Base-by-base conservation (phyloP, 2,329 filamentous ascomycete species). In the Fusarium caatingaense region DNA sequence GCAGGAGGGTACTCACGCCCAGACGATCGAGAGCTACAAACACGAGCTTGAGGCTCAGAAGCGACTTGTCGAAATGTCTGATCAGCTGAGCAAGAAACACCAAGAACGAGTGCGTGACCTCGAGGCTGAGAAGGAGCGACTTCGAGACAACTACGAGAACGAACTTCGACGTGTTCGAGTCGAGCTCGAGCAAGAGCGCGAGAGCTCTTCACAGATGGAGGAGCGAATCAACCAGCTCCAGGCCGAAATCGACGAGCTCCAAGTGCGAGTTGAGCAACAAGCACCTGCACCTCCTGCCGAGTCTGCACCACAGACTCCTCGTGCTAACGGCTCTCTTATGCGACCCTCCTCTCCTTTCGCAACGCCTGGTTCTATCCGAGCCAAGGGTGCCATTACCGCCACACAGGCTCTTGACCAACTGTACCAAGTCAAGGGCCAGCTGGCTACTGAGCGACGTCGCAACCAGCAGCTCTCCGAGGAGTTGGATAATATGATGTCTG, bases 21-120 rank as follows among this genome's bases (percentile, higher is more conserved):
- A 92, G 56, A 90, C 90, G n/a, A 91, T 97, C 66, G 92, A 98
- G 77, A 91, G 91, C 65, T 97, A 96, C 84, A 90, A 91, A 73
- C 90, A 94, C 59, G 94, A 98, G 78, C 85, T 97, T 10, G 93
- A 97, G 69, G 91, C 91, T 67, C 89, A 92, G 27, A 90, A 89
- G 62, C 89, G 96, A 46, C 86, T 99, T 21, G 92, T 94, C 4
- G 91, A 97, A 67, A 87, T 97, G 76, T 93, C 93, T 71, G 88
- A 93, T 62, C 90, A 94, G 75, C 90, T 92, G 56, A 90, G 91
- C 32, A 86, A 91, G 60, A 93, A 91, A 16, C 89, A 92, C 72
- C 89, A 90, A 76, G 87, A 89, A 61, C 88, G 92, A 50, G 83
- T 94, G 16, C 87, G 89, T 63, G 91, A 93, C 51, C 84, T 94